A percentile compares a stretch with the other conserved stretches of the same genome.
phyloP scores from a whole-genome alignment of 768 basidiomycete genomes.

The Porpolomopsis calyptriformis region DNA sequence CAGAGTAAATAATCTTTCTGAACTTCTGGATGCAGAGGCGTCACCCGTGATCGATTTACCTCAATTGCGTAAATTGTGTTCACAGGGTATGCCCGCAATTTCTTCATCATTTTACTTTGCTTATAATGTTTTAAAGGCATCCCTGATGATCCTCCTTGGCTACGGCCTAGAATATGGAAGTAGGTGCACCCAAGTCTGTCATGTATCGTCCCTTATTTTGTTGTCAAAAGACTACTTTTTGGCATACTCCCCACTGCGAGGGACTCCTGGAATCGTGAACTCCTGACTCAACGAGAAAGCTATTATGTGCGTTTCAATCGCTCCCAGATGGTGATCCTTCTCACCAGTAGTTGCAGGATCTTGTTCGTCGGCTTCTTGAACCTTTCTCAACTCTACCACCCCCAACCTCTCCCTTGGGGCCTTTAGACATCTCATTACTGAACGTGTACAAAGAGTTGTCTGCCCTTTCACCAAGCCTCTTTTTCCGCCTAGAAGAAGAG shows the following conservation, averaged over 20 bases:
- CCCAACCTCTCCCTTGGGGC: conserved; percentile 28
- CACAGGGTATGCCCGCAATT: conserved; percentile 36
- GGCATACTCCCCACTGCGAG: conserved; percentile 51
- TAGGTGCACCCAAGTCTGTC: conserved; percentile 22
- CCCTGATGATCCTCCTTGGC: conserved; percentile 64
- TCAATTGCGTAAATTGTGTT: conserved; percentile 45
- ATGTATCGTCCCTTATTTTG: conserved; percentile 1
- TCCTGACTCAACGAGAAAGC: conserved; percentile 48
- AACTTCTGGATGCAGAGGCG: conserved; percentile 43
- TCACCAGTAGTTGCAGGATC: conserved; percentile 37
- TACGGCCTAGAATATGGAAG: conserved; percentile 74
- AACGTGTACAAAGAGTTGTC: conserved; percentile 46
- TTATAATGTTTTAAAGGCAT: conserved; percentile 37
- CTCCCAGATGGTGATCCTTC: not conserved
- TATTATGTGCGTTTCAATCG: conserved; percentile 52
- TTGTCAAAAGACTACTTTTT: conserved; percentile 41
- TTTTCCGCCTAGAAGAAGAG: conserved; percentile 40
- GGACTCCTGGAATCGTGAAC: conserved; percentile 46
- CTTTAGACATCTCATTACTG: conserved; percentile 39
- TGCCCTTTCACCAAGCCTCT: conserved; percentile 41
- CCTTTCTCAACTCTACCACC: conserved; percentile 38
- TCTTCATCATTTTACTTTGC: conserved; percentile 5
- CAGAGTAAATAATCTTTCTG: conserved; percentile 49
- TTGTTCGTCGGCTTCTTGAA: conserved; percentile 51
- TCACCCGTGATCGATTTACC: conserved; percentile 45